Conservation (phyloP, 495 filamentous ascomycete species). For the Penicillium angulare region DNA sequence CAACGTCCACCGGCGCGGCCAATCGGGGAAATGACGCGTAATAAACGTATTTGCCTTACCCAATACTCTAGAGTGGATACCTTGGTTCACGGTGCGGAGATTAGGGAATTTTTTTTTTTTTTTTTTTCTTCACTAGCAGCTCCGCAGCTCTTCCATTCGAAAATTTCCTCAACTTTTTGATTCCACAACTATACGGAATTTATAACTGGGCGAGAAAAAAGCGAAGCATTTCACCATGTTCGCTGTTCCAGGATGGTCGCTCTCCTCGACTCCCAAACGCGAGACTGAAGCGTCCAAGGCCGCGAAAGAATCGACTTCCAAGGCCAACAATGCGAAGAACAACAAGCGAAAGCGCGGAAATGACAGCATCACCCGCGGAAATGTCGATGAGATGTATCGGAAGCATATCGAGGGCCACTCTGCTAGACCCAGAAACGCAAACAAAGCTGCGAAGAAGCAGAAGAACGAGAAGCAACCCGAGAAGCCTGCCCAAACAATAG, state of each 20-base stretch:
- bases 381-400: constrained; percentile 75
- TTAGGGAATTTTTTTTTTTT: too few relatives aligned
- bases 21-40: too few relatives aligned
- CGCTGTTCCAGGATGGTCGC: constrained; percentile 85
- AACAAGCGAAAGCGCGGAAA: constrained; percentile 58
- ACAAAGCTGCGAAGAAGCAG: constrained; percentile 43
- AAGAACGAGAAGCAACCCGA: constrained; percentile 29
- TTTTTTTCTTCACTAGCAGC: too few relatives aligned
- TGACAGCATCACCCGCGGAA: constrained; percentile 61
- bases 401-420: constrained; percentile 70
- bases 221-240: constrained; percentile 61
- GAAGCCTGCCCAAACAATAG: constrained; percentile 14
- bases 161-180: not conserved
- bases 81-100: too few relatives aligned
- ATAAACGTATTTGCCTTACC: too few relatives aligned
- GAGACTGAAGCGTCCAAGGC: constrained; percentile 52
- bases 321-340: constrained; percentile 35
- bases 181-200: not conserved
- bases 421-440: constrained; percentile 11
- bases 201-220: not conserved
- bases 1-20: too few relatives aligned
- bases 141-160: constrained; percentile 1
- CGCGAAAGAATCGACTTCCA: constrained; percentile 21
- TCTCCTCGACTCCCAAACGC: constrained; percentile 66
- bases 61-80: too few relatives aligned